These are phyloP conservation scores for Euphorbia corollata DNA, from an alignment of 441 rosid genomes.

Conservation along the genomic window DNA sequence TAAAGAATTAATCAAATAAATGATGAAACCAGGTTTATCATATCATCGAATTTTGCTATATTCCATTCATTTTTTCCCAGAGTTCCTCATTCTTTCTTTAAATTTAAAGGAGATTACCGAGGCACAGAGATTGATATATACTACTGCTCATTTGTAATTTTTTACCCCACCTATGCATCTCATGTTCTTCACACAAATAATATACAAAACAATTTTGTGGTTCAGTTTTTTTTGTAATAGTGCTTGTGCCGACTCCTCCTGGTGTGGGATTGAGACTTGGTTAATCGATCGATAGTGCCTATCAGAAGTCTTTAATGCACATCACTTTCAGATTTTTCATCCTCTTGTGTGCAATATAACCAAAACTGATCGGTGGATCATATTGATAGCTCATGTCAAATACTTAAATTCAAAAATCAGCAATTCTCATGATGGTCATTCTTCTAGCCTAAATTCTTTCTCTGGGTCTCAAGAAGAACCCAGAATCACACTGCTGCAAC, in stretches of 20 bases:
- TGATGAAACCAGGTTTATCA: slow-evolving; percentile 11
- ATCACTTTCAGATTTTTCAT: slow-evolving; percentile 14
- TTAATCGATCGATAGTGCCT: not conserved
- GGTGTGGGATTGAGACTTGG: too few relatives aligned
- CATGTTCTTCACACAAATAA: not conserved
- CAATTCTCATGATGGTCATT: slow-evolving; percentile 17
- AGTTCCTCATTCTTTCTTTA: slow-evolving; percentile 28
- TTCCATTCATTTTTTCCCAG: slow-evolving; percentile 15
- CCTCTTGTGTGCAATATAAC: slow-evolving; percentile 15
- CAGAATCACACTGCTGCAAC: slow-evolving; percentile 77
- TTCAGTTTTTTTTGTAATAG: too few relatives aligned
- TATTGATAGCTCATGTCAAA: slow-evolving; percentile 12
- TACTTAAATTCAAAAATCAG: not conserved
- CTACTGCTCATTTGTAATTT: slow-evolving; percentile 9
- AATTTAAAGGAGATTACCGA: slow-evolving; percentile 14
- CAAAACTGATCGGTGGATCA: slow-evolving; percentile 4
- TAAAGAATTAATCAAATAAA: slow-evolving; percentile 8
- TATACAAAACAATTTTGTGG: not conserved
- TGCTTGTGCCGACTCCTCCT: too few relatives aligned
- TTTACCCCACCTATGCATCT: not conserved
- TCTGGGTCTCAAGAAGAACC: slow-evolving; percentile 70
- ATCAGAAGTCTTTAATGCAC: slow-evolving; percentile 7
- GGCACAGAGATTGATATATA: slow-evolving; percentile 11
- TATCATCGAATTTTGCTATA: slow-evolving; percentile 5
- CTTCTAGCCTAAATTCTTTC: slow-evolving; percentile 40